Evolutionary conservation across 2,329 filamentous ascomycete genomes (phyloP), one percentile per base, ranked within the genome.

Genomic region (Botrytis paeoniae): DNA sequence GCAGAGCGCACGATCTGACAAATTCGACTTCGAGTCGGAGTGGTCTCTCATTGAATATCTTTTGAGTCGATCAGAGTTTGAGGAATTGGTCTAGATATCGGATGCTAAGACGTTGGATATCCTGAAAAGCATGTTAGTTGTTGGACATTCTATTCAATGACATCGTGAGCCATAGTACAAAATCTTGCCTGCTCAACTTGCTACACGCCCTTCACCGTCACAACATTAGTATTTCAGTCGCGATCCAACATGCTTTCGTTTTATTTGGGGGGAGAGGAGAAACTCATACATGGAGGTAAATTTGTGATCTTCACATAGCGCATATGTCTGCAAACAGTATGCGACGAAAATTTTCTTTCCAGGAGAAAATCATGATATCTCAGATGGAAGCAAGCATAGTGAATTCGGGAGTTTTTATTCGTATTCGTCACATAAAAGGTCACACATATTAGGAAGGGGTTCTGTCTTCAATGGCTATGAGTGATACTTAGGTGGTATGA

Each of bases 1-100:
- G 70, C 64, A 65, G 29, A 41, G 37, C 29, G 51, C 35, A 25
- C 65, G 3, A 20, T 41, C 61, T 20, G 59, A 73, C 1, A 57
- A 57, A 6, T 73, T 73, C 29, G 61, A 73, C n/a, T 51, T 69
- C 25, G 20, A 63, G 20, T n/a, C 18, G 16, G 73, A 74, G 45
- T 74, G 73, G 73, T n/a, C 32, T 29, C 22, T 35, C 6, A 41
- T 61, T 35, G 41, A 63, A 16, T 22, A 41, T 41, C 29, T 70
- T 29, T 39, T 74, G 32, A n/a, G 25, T 25, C 35, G 29, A 32
- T 22, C 72, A 8, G 70, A 73, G 37, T 43, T 32, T 39, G 20
- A 29, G 12, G 29, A 69, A 20, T 37, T 14, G 20, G 22, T 29
- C 48, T 69, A 69, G 37, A 41, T 37, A 57, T 57, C n/a, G 25